Base-by-base conservation (phyloP, 805 yeast species). In the Lipomyces kockii region DNA sequence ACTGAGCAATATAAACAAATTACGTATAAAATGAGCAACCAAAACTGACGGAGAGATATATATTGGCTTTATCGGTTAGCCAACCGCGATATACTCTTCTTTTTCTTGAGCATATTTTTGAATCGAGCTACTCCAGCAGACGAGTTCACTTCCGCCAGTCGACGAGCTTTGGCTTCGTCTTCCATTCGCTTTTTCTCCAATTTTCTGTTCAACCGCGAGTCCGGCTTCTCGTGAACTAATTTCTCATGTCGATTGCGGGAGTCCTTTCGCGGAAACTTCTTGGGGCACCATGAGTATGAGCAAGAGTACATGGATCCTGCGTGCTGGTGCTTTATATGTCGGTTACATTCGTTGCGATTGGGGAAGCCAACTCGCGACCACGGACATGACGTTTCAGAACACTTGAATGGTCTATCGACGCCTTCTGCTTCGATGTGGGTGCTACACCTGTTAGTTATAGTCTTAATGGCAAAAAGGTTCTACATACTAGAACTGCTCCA, bases 301-400 rank as follows among this genome's bases (percentile, higher is more conserved):
- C 79, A 75, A 37, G 60, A 57, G 56, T 62, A 71, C 37, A 51
- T 66, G 25, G 69, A 68, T 12, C 61, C 62, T 34, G 56, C 66
- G 75, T 78, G 76, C 74, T 77, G 72, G 69, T 68, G 62, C 72
- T 73, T 67, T 60, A 69, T 62, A 67, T 80, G 83, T 3, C 83
- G 74, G 39, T 73, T 72, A 63, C 80, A 72, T 71, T 80, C 83
- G 64, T 79, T 73, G 22, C 75, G 70, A 65, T 76, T 78, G 60
- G 74, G 73, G 68, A 80, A 81, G 1, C 84, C 84, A 32, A 82
- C 78, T 14, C 78, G 70, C 35, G 76, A 75, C 84, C 83, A 82
- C 3, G 83, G 83, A 52, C 85, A 82, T 7, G 70, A 73, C 6
- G 67, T 62, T 20, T 75, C 70, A 1, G 76, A 71, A 68, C 85